phyloP scores from a whole-genome alignment of 2,329 filamentous ascomycete genomes.

The Chaetomium sp. region DNA sequence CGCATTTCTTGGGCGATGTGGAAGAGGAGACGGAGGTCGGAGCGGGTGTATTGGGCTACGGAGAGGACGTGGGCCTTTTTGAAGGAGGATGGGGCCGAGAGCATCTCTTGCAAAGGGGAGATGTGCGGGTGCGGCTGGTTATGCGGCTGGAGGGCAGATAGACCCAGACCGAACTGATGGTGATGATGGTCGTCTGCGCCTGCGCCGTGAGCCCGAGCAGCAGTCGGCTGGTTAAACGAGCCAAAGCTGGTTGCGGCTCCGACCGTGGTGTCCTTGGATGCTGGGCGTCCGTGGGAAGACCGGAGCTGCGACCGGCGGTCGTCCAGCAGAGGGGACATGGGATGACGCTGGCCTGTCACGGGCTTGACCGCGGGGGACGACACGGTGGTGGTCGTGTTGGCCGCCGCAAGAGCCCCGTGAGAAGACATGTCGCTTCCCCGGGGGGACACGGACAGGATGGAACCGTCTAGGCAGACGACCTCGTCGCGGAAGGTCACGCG shows the following conservation, averaged over 20 bases:
- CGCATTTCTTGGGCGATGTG: conserved; percentile 98
- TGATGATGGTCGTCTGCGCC: conserved; percentile 42
- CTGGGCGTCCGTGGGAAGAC: conserved; percentile 28
- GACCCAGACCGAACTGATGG: conserved; percentile 24
- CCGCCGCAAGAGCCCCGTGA: conserved; percentile 46
- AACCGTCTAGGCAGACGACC: conserved; percentile 69
- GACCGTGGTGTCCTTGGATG: conserved; percentile 30
- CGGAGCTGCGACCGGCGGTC: conserved; percentile 20
- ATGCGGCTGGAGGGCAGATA: no score
- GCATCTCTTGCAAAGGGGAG: conserved; percentile 62
- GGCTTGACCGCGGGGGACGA: conserved; percentile 53
- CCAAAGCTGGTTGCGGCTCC: conserved; percentile 17
- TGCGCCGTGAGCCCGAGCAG: conserved; percentile 23
- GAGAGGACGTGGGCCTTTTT: conserved; percentile 86
- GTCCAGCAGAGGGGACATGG: conserved; percentile 26
- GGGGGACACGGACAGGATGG: conserved; percentile 47
- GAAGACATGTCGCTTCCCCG: conserved; percentile 71
- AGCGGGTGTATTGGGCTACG: conserved; percentile 80
- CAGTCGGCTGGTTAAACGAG: no score
- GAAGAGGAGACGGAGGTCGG: conserved; percentile 88
- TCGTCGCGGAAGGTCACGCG: conserved; percentile 69
- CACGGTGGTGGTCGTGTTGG: conserved; percentile 38
- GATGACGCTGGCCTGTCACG: conserved; percentile 26
- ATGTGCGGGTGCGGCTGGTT: conserved; percentile 46
- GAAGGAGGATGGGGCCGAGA: conserved; percentile 72